phyloP scores from a whole-genome alignment of 2,329 filamentous ascomycete genomes.

The Catunica adiposa region DNA sequence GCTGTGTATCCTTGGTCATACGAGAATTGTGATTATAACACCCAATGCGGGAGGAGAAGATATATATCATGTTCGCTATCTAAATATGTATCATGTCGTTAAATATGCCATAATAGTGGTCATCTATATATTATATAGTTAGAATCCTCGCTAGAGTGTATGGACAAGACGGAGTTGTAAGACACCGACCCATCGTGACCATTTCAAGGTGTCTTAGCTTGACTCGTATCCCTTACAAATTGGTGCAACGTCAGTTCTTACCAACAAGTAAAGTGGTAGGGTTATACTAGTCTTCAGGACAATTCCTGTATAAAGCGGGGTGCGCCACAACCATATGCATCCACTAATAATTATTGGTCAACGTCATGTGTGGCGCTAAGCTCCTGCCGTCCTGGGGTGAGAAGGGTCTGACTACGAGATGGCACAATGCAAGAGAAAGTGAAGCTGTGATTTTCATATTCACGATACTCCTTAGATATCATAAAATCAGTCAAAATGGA shows the following conservation, averaged over 20 bases:
- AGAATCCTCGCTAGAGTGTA: too few relatives aligned
- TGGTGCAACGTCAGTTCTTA: not conserved
- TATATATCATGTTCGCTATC: not conserved
- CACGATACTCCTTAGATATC: not conserved
- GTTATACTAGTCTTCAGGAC: not conserved
- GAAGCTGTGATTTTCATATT: not conserved
- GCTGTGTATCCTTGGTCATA: not conserved
- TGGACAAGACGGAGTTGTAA: too few relatives aligned
- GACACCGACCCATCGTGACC: too few relatives aligned
- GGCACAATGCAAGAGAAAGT: not conserved
- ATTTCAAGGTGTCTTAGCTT: not conserved
- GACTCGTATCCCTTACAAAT: not conserved
- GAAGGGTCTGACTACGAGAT: not conserved
- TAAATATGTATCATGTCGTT: too few relatives aligned
- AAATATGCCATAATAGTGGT: too few relatives aligned
- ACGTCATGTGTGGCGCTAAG: not conserved
- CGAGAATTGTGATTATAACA: not conserved
- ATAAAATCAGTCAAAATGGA: conserved; percentile 9
- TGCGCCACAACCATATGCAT: not conserved
- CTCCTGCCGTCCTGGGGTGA: not conserved
- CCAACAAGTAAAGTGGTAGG: not conserved
- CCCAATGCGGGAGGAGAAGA: not conserved
- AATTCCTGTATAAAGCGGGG: not conserved
- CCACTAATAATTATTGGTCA: not conserved
- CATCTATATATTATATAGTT: too few relatives aligned